Conservation (phyloP, 257 asterid genomes). For the Solanum bulbocastanum region DNA sequence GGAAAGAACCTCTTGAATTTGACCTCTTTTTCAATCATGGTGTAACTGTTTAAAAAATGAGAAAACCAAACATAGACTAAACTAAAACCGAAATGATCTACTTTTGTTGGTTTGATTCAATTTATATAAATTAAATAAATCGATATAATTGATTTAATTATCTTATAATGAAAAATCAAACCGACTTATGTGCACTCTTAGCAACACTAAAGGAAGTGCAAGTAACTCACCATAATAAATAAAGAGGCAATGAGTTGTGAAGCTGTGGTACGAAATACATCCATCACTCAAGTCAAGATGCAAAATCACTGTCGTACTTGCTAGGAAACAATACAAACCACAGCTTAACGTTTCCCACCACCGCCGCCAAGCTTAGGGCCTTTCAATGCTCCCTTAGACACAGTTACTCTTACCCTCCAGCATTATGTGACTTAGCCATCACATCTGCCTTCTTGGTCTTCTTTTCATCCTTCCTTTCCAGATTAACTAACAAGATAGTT, state of each 20-base stretch:
- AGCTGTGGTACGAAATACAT: neutral
- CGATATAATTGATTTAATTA: neutral
- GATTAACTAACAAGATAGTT: too few species aligned
- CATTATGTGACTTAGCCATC: slow-evolving; percentile 16
- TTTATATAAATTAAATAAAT: too few species aligned
- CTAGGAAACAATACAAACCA: neutral
- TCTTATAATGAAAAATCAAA: neutral
- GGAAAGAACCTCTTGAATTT: too few species aligned
- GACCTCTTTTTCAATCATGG: too few species aligned
- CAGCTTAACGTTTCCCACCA: slow-evolving; percentile 29
- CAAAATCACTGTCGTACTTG: neutral
- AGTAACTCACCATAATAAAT: neutral
- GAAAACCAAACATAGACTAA: too few species aligned
- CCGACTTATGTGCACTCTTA: neutral
- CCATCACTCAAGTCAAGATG: neutral
- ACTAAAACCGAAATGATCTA: neutral
- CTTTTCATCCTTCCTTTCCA: too few species aligned
- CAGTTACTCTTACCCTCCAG: slow-evolving; percentile 16
- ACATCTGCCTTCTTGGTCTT: too few species aligned
- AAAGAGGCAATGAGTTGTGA: neutral
- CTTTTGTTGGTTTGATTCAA: neutral
- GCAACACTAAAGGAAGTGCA: neutral
- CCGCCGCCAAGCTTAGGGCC: slow-evolving; percentile 47
- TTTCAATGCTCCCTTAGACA: slow-evolving; percentile 18
- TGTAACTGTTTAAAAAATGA: too few species aligned